A percentile compares a stretch with the other conserved stretches of the same genome.
Conservation (phyloP, 768 basidiomycete genomes). For the Hypholoma sublateritium region DNA sequence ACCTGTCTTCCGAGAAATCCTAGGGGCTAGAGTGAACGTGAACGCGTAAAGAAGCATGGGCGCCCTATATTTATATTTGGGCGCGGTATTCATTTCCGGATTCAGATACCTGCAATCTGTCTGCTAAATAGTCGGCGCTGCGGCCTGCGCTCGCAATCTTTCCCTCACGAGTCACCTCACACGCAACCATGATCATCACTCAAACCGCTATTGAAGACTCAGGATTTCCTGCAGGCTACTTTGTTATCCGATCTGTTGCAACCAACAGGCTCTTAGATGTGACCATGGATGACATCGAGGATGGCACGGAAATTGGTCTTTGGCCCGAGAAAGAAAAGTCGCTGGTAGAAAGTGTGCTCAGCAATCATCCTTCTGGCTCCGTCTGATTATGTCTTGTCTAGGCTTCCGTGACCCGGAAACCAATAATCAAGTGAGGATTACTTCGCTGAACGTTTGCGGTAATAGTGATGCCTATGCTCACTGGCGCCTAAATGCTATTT, state of each 20-base stretch:
- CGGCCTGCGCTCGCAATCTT: background rate
- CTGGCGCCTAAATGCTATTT: slow-evolving; percentile 1
- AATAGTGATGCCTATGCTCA: too few species aligned
- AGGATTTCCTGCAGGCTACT: slow-evolving; percentile 60
- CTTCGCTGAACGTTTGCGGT: background rate
- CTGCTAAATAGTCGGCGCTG: too few species aligned
- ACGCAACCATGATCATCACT: slow-evolving; percentile 12
- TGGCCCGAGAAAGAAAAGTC: slow-evolving; percentile 76
- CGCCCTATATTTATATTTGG: too few species aligned
- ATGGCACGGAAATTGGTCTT: slow-evolving; percentile 62
- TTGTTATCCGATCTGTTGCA: slow-evolving; percentile 57
- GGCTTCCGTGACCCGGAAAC: slow-evolving; percentile 66
- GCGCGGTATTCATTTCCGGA: too few species aligned
- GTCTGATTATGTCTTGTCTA: slow-evolving; percentile 23
- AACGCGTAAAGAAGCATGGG: too few species aligned
- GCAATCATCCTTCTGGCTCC: background rate
- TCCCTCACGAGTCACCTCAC: background rate
- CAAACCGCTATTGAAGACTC: slow-evolving; percentile 29
- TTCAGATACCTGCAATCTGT: too few species aligned
- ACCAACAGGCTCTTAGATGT: slow-evolving; percentile 61
- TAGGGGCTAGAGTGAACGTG: too few species aligned
- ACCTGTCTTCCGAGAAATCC: too few species aligned
- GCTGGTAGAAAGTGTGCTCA: slow-evolving; percentile 68
- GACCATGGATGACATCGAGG: slow-evolving; percentile 47
- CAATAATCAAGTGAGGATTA: slow-evolving; percentile 65